Conservation (phyloP, 371 early-diverging fungal genomes). For the Mucor saturninus region DNA sequence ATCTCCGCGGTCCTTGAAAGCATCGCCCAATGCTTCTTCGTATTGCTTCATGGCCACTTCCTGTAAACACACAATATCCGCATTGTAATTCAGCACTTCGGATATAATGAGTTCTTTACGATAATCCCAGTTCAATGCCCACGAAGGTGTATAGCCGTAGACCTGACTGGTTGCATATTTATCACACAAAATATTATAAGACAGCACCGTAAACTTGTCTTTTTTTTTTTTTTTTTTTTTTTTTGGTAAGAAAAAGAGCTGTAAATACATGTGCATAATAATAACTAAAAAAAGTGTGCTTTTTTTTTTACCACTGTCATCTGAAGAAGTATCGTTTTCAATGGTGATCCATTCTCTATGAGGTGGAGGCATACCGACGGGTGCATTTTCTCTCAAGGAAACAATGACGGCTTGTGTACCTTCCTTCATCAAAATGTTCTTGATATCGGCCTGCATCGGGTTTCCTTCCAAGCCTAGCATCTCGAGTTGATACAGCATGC, state of each 20-base stretch:
- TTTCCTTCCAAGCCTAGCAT: slow-evolving; percentile 97
- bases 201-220: slow-evolving; percentile 85
- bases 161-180: slow-evolving; percentile 86
- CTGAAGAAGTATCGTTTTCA: slow-evolving; percentile 46
- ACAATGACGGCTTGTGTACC: slow-evolving; percentile 84
- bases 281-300: too few relatives aligned
- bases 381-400: slow-evolving; percentile 91
- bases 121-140: slow-evolving; percentile 95
- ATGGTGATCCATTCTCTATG: slow-evolving; percentile 92
- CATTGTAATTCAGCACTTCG: slow-evolving; percentile 88
- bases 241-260: too few relatives aligned
- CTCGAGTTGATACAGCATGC: slow-evolving; percentile 91
- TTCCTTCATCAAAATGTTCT: slow-evolving; percentile 80
- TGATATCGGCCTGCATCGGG: slow-evolving; percentile 88
- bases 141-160: slow-evolving; percentile 96
- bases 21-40: slow-evolving; percentile 81
- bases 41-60: slow-evolving; percentile 88
- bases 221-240: slow-evolving; percentile 15
- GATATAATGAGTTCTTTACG: slow-evolving; percentile 90
- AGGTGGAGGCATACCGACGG: slow-evolving; percentile 81
- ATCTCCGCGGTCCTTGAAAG: slow-evolving; percentile 71
- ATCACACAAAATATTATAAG: slow-evolving; percentile 94
- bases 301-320: slow-evolving; percentile 28
- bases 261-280: too few relatives aligned
- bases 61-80: slow-evolving; percentile 97